These are phyloP conservation scores for Eremomyces bilateralis DNA, from an alignment of 495 filamentous ascomycete species.

Conservation along the genomic window DNA sequence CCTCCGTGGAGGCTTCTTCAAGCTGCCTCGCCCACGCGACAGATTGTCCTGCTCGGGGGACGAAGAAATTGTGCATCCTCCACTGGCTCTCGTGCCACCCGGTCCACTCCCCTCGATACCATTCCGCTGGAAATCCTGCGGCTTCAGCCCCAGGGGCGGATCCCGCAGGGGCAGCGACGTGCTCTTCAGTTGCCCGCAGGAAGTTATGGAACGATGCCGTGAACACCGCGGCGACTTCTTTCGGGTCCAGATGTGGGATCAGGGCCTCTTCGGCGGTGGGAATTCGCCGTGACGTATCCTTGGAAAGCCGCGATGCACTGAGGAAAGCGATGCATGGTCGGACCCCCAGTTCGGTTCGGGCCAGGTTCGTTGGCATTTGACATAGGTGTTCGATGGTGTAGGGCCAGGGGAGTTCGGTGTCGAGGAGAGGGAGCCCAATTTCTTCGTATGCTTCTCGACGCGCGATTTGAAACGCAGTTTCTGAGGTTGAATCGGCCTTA, in stretches of 20 bases:
- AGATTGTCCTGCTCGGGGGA: conserved; percentile 40
- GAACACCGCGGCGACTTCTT: conserved; percentile 82
- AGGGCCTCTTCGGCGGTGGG: conserved; percentile 43
- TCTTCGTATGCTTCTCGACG: conserved; percentile 78
- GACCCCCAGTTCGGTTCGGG: conserved; percentile 60
- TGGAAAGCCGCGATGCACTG: conserved; percentile 3
- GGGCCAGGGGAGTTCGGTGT: conserved; percentile 36
- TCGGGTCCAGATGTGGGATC: conserved; percentile 58
- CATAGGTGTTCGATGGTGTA: conserved; percentile 71
- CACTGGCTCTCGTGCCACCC: conserved; percentile 38
- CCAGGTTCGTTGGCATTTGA: conserved; percentile 58
- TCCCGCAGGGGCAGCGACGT: background rate
- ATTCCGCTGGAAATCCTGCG: conserved; percentile 27
- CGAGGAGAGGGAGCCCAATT: conserved; percentile 58
- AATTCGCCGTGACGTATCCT: conserved; percentile 8
- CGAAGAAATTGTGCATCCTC: conserved; percentile 79
- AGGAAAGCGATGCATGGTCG: conserved; percentile 72
- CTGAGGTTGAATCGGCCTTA: conserved; percentile 26
- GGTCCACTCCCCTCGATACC: conserved; percentile 42
- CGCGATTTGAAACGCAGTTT: conserved; percentile 48
- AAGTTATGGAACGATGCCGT: conserved; percentile 64
- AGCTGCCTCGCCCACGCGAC: conserved; percentile 31
- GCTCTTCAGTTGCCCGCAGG: conserved; percentile 28
- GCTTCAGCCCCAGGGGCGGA: conserved; percentile 3
- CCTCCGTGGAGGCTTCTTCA: background rate